Evolutionary conservation across 2,329 filamentous ascomycete species (phyloP).

Genomic region (Mollisia scopiformis): DNA sequence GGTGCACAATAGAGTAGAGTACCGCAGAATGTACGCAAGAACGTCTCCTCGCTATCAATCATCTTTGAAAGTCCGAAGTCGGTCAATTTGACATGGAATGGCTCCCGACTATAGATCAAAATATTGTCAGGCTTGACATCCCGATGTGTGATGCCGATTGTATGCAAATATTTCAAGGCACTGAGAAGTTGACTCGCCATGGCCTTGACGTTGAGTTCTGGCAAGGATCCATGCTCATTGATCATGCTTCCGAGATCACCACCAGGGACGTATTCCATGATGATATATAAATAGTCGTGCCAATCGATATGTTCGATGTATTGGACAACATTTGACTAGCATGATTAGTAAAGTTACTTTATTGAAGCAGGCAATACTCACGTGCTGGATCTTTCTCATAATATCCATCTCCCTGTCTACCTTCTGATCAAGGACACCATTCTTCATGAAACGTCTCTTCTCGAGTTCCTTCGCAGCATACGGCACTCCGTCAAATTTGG

Average conservation of each 20-base stretch:
- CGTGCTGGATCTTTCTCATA: slow-evolving; percentile 84
- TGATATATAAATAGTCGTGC: slow-evolving; percentile 83
- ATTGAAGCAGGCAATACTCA: slow-evolving; percentile 47
- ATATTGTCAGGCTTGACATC: slow-evolving; percentile 99
- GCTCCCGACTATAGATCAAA: slow-evolving; percentile 72
- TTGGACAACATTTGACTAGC: slow-evolving; percentile 81
- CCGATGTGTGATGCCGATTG: slow-evolving; percentile 90
- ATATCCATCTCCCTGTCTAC: slow-evolving; percentile 98
- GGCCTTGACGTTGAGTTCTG: slow-evolving; percentile 68
- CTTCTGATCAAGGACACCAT: slow-evolving; percentile 85
- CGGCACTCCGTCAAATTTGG: slow-evolving; percentile 79
- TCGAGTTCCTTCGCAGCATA: slow-evolving; percentile 95
- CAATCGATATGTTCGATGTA: slow-evolving; percentile 90
- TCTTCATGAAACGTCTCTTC: slow-evolving; percentile 91
- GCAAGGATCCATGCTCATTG: slow-evolving; percentile 59
- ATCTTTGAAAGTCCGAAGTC: slow-evolving; percentile 98
- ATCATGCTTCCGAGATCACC: slow-evolving; percentile 84
- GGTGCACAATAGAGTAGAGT: slow-evolving; percentile 95
- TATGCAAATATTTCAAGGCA: slow-evolving; percentile 85
- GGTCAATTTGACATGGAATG: slow-evolving; percentile 85
- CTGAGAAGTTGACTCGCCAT: slow-evolving; percentile 79
- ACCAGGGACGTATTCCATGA: slow-evolving; percentile 89
- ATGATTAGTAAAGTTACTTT: slow-evolving; percentile 23
- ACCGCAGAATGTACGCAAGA: slow-evolving; percentile 94
- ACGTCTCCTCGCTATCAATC: slow-evolving; percentile 86